These are phyloP conservation scores for Alternaria ethzedia DNA, from an alignment of 2,329 filamentous ascomycete species.

Conservation along the genomic window DNA sequence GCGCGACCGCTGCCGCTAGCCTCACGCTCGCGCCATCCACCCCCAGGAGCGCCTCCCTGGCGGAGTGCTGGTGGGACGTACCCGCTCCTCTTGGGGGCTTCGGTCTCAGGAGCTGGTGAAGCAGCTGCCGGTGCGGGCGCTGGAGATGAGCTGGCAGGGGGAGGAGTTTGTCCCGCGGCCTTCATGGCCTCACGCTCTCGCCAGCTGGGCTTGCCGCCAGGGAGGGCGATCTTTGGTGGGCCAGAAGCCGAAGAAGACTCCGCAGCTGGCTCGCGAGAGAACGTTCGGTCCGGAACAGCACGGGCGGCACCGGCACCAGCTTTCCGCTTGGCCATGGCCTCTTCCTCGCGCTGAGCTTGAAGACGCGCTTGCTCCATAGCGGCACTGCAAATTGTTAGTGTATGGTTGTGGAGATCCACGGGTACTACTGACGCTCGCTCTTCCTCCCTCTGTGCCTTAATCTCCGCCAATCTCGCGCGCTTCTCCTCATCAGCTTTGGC, in stretches of 20 bases:
- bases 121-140: conserved; percentile 35
- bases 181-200: conserved; percentile 71
- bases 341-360: conserved; percentile 85
- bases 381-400: conserved; percentile 57
- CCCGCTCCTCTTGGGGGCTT: conserved; percentile 49
- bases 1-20: conserved; percentile 36
- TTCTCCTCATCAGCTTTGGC: conserved; percentile 79
- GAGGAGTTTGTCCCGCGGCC: conserved; percentile 37
- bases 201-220: conserved; percentile 71
- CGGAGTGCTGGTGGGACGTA: conserved; percentile 57
- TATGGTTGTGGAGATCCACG: conserved; percentile 10
- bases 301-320: conserved; percentile 44
- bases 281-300: conserved; percentile 28
- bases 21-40: conserved; percentile 48
- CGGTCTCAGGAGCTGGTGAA: conserved; percentile 40
- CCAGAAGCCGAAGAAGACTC: conserved; percentile 51
- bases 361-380: conserved; percentile 66
- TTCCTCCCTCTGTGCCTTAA: conserved; percentile 66
- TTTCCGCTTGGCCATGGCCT: conserved; percentile 77
- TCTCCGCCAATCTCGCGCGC: conserved; percentile 74
- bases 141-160: conserved; percentile 44
- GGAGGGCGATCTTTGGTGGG: conserved; percentile 67
- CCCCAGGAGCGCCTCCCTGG: conserved; percentile 39
- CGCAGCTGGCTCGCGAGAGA: conserved; percentile 45
- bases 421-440: conserved; percentile 61